Conservation (phyloP, 2,329 filamentous ascomycete species). For the Cladosporium sp. region DNA sequence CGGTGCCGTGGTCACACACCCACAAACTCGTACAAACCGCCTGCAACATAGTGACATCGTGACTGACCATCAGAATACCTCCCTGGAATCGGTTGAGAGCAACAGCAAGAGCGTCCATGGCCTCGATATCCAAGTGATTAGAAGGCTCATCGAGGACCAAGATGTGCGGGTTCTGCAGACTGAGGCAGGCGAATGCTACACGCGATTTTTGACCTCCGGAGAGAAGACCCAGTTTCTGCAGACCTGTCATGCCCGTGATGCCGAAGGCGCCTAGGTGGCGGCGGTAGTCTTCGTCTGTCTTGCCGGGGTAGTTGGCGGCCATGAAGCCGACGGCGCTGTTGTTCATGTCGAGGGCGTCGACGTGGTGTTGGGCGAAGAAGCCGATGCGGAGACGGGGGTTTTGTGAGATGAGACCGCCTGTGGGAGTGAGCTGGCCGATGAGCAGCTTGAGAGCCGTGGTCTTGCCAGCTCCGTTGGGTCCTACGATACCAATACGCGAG, state of each 20-base stretch:
- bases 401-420: conserved; percentile 76
- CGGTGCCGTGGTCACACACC: conserved; percentile 91
- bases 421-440: conserved; percentile 74
- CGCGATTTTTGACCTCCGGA: conserved; percentile 98
- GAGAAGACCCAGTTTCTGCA: conserved; percentile 90
- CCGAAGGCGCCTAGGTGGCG: conserved; percentile 83
- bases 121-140: conserved; percentile 98
- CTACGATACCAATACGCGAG: conserved; percentile 97
- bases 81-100: conserved; percentile 85
- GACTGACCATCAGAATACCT: conserved; percentile 95
- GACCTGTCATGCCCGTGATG: conserved; percentile 86
- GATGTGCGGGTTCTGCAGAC: conserved; percentile 90
- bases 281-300: conserved; percentile 93
- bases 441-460: conserved; percentile 98
- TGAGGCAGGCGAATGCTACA: conserved; percentile 95
- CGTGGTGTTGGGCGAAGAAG: conserved; percentile 98
- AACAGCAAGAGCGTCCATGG: conserved; percentile 89
- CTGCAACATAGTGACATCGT: conserved; percentile 98
- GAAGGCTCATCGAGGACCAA: conserved; percentile 97
- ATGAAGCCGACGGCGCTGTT: conserved; percentile 92
- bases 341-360: conserved; percentile 88
- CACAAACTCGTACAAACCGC: conserved; percentile 91
- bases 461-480: conserved; percentile 97
- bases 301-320: conserved; percentile 84
- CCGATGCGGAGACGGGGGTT: conserved; percentile 85